Evolutionary conservation across 768 basidiomycete genomes (phyloP), one percentile per base, ranked within the genome.

Genomic region (Lactifluus echinatus): DNA sequence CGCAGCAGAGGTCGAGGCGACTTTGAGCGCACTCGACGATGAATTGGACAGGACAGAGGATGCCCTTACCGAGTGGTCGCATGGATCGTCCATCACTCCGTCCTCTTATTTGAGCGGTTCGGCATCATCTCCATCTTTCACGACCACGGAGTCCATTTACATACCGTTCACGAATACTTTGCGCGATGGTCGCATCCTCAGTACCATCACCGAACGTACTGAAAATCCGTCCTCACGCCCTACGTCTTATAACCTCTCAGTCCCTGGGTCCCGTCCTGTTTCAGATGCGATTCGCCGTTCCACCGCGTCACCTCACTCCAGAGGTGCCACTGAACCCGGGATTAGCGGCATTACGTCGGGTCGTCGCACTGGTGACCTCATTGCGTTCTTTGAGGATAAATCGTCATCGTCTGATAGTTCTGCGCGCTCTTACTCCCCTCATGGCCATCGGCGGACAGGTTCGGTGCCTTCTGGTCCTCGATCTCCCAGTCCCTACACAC

Each of bases 151-250:
- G 4, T 62, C 66, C 11, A 56, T 57, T 50, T 63, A 64, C 44
- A 60, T 59, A 24, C 54, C 66, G 19, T 67, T 66, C 43, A 64
- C 76, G 7, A 74, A 75, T 56, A 76, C 75, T 11, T 42, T 72
- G 45, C 72, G 76, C 14, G 74, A 74, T 44, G 79, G 81, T 10
- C 70, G 74, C 24, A 67, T 75, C 33, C 74, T 91, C 19, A 91
- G 89, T 66, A 84, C 79, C 2, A 92, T 92, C 57, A 80, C 87
- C 3, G 89, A 92, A 67, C 79, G 76, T 45, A 89, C 86, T 1
- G 89, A 92, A 70, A 81, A 85, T 31, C 72, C 75, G 2, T 70
- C 72, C 0, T 78, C 85, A 0, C 81, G 87, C 28, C 87, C 87
- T 0, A 65, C 68, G 5, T 79, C 79, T 3, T 66, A 71, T 54